These are phyloP conservation scores for Clitoria ternatea DNA, from an alignment of 306 rosid species.

Conservation along the genomic window DNA sequence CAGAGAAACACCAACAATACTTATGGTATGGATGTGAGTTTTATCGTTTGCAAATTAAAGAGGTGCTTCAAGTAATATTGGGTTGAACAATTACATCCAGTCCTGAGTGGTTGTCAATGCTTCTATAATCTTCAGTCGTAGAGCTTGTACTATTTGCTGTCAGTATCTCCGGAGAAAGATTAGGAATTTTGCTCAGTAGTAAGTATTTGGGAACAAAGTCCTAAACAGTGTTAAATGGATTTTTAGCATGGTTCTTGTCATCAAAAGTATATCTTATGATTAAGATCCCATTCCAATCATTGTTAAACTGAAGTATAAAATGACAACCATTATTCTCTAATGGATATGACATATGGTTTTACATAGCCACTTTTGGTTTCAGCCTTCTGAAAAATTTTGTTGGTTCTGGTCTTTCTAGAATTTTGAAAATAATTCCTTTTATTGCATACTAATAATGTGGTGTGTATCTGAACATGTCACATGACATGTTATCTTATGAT, in stretches of 20 bases:
- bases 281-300: not conserved
- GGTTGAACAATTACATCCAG: not conserved
- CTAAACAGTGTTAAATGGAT: not conserved
- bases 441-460: too few species aligned
- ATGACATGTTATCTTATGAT: too few species aligned
- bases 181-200: not conserved
- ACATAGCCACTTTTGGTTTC: too few species aligned
- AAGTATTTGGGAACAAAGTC: not conserved
- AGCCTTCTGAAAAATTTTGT: too few species aligned
- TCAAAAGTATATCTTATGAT: not conserved
- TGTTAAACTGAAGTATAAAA: not conserved
- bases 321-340: not conserved
- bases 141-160: not conserved
- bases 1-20: too few species aligned
- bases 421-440: too few species aligned
- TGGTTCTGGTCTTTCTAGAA: too few species aligned
- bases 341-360: too few species aligned
- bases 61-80: not conserved
- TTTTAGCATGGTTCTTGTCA: not conserved
- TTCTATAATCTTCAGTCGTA: not conserved
- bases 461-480: too few species aligned
- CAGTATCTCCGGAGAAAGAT: not conserved
- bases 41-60: not conserved
- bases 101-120: not conserved
- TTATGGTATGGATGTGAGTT: too few species aligned